Base-by-base conservation (phyloP, 352 stramenopile genomes). In the Globisporangium lucens region DNA sequence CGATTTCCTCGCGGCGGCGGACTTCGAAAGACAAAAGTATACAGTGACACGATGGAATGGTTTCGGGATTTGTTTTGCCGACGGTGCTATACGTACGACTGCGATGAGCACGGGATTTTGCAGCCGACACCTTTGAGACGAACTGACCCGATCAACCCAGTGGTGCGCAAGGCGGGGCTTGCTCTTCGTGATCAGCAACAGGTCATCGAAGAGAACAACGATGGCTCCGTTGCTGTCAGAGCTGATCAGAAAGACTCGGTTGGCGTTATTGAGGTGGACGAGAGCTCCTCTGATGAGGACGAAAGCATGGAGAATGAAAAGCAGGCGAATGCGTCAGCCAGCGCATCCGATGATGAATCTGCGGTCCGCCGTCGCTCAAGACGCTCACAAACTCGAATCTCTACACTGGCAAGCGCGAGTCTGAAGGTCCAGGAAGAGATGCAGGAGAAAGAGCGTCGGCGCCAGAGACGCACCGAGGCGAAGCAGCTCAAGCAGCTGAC, bases 61-160 rank as follows among this genome's bases (percentile, higher is more conserved):
- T 94, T 94, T 73, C 81, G 87, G 0, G 80, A 93, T 63, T 61
- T 98, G 3, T 97, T 98, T 66, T 98, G 94, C 68, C 78, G 89
- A 3, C 79, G 87, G 2, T 98, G 94, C 72, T 97, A 90, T 67
- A 82, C 69, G 0, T 98, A 98, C 75, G 90, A 98, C 71, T 98
- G 94, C 63, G 79, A 85, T 55, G 71, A 96, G 41, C 94, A 98
- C 69, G 91, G 91, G 1, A 94, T 90, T 52, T 65, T 90, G 58
- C 78, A 90, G 47, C 83, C 85, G 3, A 74, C 75, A 27, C 83
- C 82, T 20, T 69, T 61, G 12, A 46, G 68, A 61, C 79, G 85
- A 2, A 74, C 67, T 2, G 82, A 92, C 68, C 85, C 85, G 0
- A 61, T 89, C 33, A 79, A 91, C 57, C 85, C 85, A 0, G 84